phyloP scores from a whole-genome alignment of 2,329 filamentous ascomycete genomes.

The Capronia coronata region DNA sequence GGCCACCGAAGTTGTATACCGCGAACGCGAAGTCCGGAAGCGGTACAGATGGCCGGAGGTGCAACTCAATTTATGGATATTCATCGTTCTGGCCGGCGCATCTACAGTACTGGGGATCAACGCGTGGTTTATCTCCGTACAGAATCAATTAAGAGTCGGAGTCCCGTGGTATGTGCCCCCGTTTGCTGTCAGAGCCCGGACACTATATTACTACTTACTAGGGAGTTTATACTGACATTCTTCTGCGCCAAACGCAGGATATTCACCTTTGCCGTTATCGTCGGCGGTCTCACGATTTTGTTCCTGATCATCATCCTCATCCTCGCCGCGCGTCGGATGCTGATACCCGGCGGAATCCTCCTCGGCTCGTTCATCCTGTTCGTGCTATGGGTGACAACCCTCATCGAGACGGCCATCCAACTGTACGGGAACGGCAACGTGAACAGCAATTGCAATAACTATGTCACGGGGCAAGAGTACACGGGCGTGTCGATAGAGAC shows the following conservation, averaged over 20 bases:
- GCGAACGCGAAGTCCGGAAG: slow-evolving; percentile 31
- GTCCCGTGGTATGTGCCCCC: slow-evolving; percentile 51
- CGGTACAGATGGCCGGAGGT: slow-evolving; percentile 60
- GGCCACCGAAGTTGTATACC: slow-evolving; percentile 31
- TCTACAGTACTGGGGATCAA: slow-evolving; percentile 55
- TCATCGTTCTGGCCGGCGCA: slow-evolving; percentile 54
- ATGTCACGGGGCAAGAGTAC: slow-evolving; percentile 44
- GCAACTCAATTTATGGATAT: slow-evolving; percentile 59
- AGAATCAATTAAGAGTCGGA: slow-evolving; percentile 49
- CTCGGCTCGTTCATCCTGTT: slow-evolving; percentile 56
- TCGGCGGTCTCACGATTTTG: slow-evolving; percentile 50
- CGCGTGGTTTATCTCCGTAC: slow-evolving; percentile 54
- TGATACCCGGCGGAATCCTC: slow-evolving; percentile 55
- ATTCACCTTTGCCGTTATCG: slow-evolving; percentile 57
- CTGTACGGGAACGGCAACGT: slow-evolving; percentile 54
- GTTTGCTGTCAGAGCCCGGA: background rate
- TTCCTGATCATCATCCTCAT: slow-evolving; percentile 55
- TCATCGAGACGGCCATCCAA: slow-evolving; percentile 59
- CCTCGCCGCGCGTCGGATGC: slow-evolving; percentile 50
- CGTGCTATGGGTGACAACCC: slow-evolving; percentile 54
- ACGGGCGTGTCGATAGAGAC: slow-evolving; percentile 49
- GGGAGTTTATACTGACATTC: background rate
- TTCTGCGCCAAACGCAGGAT: slow-evolving; percentile 44
- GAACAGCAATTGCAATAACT: slow-evolving; percentile 54
- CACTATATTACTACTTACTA: background rate